phyloP scores from a whole-genome alignment of 2,329 filamentous ascomycete genomes.

The Metarhizium album region DNA sequence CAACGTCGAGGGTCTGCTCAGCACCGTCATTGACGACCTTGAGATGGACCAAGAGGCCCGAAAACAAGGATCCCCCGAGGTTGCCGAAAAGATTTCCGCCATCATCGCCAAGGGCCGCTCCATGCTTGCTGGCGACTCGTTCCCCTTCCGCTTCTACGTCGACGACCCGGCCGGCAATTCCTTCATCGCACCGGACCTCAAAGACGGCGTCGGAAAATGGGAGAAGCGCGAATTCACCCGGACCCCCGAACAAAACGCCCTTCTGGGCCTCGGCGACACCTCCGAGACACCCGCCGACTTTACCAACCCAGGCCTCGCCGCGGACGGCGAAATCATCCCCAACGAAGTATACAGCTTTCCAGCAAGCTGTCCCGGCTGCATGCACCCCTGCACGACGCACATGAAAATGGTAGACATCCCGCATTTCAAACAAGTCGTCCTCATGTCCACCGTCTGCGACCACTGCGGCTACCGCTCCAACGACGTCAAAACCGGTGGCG shows the following conservation, averaged over 20 bases:
- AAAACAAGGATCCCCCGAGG: conserved; percentile 65
- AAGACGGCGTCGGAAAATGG: conserved; percentile 77
- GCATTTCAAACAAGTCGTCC: conserved; percentile 91
- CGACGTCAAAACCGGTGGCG: conserved; percentile 95
- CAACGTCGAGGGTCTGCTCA: conserved; percentile 83
- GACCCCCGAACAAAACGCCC: conserved; percentile 75
- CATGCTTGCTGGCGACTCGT: conserved; percentile 66
- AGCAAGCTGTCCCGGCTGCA: conserved; percentile 83
- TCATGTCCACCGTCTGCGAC: conserved; percentile 91
- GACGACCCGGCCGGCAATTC: conserved; percentile 95
- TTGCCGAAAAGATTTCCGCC: conserved; percentile 65
- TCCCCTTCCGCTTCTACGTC: conserved; percentile 80
- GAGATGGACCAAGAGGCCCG: conserved; percentile 72
- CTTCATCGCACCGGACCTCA: conserved; percentile 82
- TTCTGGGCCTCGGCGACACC: conserved; percentile 63
- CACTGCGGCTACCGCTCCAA: conserved; percentile 90
- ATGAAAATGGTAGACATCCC: conserved; percentile 99
- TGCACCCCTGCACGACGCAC: conserved; percentile 75
- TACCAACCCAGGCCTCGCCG: conserved; percentile 37
- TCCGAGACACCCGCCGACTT: conserved; percentile 39
- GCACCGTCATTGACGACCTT: conserved; percentile 68
- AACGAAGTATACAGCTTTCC: conserved; percentile 92
- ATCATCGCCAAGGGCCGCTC: conserved; percentile 63
- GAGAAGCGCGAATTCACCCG: conserved; percentile 74
- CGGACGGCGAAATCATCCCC: conserved; percentile 73